Base-by-base conservation (phyloP, 352 stramenopile species). In the Phytophthora chlamydospora region DNA sequence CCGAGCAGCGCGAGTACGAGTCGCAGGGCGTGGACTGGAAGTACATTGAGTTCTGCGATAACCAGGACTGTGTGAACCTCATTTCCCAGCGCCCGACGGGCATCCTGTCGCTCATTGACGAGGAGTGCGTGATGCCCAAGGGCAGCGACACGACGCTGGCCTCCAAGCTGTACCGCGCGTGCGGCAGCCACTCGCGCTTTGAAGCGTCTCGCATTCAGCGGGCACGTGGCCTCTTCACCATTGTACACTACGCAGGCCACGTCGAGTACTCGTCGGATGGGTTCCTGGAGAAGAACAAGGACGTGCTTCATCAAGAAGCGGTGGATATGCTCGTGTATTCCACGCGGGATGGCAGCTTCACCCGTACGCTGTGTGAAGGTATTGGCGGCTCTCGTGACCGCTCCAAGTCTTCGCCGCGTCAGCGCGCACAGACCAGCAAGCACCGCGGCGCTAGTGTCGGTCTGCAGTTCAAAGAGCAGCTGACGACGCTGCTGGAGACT, bases 261-360 rank as follows among this genome's bases (percentile, higher is more conserved):
- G 86, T 95, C 27, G 85, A 93, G 54, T 94, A 94, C 68, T 87
- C 78, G 6, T 83, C 74, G 2, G 63, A 76, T 19, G 85, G 83
- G 11, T 94, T 95, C 27, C 60, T 93, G 27, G 83, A 93, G 36
- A 96, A 97, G 67, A 96, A 95, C 80, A 95, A 93, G 57, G 89
- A 94, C 48, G 76, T 84, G 24, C 56, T 95, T 16, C 80, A 94
- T 54, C 84, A 93, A 61, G 84, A 95, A 53, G 83, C 87, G 0
- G 85, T 95, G 7, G 83, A 90, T 70, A 68, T 94, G 58, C 71
- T 95, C 9, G 78, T 85, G 17, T 88, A 90, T 59, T 89, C 78
- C 14, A 86, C 83, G 4, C 57, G 72, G 33, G 66, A 90, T 62
- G 86, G 76, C 17, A 95, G 80, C 39, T 96, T 96, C 69, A 81